Evolutionary conservation across 208 protist species (phyloP).

Genomic region (Leishmania major): DNA sequence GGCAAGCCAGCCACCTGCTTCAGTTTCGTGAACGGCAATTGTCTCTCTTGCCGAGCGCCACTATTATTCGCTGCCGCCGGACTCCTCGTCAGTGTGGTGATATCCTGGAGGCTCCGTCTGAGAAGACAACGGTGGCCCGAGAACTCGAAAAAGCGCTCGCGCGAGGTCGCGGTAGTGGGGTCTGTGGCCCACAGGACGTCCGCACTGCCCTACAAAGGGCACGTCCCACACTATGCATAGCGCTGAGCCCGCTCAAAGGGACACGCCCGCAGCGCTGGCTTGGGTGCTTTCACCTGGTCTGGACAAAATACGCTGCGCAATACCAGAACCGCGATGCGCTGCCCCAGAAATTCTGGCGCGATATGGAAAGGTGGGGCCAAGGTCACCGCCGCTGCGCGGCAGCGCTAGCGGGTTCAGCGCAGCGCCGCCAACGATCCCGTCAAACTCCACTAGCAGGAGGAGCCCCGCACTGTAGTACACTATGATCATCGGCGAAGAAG

Average conservation of each 20-base stretch:
- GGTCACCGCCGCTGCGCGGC: slow-evolving; percentile 37
- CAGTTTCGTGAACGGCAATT: not conserved
- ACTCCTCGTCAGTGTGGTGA: not conserved
- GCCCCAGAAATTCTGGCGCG: slow-evolving; percentile 39
- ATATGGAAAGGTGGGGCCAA: slow-evolving; percentile 28
- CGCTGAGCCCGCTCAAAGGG: not conserved
- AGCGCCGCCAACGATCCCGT: slow-evolving; percentile 27
- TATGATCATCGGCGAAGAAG: slow-evolving; percentile 52
- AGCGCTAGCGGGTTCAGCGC: slow-evolving; percentile 37
- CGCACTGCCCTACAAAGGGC: not conserved
- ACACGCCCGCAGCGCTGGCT: not conserved
- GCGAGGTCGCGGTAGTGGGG: not conserved
- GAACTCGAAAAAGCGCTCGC: not conserved
- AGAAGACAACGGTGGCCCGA: not conserved
- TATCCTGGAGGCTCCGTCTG: not conserved
- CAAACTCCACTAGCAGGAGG: slow-evolving; percentile 37
- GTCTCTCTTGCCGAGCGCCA: not conserved
- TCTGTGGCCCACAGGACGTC: not conserved
- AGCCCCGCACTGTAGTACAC: slow-evolving; percentile 58
- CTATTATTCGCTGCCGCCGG: not conserved
- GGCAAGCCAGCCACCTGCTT: not conserved
- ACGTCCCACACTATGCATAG: not conserved
- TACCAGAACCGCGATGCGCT: not conserved
- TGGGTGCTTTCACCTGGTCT: not conserved
- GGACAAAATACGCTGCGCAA: not conserved